These are phyloP conservation scores for Beauveria pseudobassiana DNA, from an alignment of 2,329 filamentous ascomycete genomes.

Conservation along the genomic window DNA sequence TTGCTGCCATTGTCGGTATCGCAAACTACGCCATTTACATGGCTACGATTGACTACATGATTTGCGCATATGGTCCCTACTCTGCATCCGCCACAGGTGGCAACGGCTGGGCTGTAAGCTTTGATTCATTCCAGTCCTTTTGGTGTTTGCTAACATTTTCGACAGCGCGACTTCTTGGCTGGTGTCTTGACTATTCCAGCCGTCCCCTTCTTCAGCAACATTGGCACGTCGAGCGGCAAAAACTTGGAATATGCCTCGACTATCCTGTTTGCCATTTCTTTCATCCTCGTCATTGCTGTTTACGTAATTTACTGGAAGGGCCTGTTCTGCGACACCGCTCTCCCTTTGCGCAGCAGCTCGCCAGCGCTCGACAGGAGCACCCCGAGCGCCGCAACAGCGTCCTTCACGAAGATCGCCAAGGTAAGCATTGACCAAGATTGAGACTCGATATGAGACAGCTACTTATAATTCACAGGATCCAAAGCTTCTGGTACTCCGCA, in stretches of 20 bases:
- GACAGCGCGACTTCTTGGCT: slow-evolving; percentile 58
- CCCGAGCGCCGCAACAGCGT: slow-evolving; percentile 24
- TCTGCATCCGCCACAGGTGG: slow-evolving; percentile 68
- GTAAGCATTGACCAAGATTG: not conserved
- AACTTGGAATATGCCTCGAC: slow-evolving; percentile 54
- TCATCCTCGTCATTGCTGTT: slow-evolving; percentile 53
- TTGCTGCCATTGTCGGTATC: slow-evolving; percentile 58
- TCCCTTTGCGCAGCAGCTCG: slow-evolving; percentile 57
- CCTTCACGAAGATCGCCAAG: slow-evolving; percentile 15
- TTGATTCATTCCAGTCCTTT: not conserved
- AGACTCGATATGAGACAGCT: not conserved
- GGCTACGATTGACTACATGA: slow-evolving; percentile 73
- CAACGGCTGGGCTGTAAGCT: slow-evolving; percentile 54
- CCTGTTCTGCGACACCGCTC: slow-evolving; percentile 52
- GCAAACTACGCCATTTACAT: slow-evolving; percentile 71
- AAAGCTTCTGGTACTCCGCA: slow-evolving; percentile 14
- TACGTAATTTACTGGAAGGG: slow-evolving; percentile 60
- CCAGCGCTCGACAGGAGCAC: slow-evolving; percentile 31
- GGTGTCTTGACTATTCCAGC: slow-evolving; percentile 64
- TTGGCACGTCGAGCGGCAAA: slow-evolving; percentile 37
- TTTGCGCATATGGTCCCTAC: slow-evolving; percentile 65
- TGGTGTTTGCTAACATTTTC: not conserved
- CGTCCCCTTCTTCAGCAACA: slow-evolving; percentile 55
- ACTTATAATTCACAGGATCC: slow-evolving; percentile 19
- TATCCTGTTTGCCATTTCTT: slow-evolving; percentile 55